Evolutionary conservation across 1,284 basidiomycete species (phyloP), one percentile per base, ranked within the genome.

Genomic region (Cutaneotrichosporon cyanovorans): DNA sequence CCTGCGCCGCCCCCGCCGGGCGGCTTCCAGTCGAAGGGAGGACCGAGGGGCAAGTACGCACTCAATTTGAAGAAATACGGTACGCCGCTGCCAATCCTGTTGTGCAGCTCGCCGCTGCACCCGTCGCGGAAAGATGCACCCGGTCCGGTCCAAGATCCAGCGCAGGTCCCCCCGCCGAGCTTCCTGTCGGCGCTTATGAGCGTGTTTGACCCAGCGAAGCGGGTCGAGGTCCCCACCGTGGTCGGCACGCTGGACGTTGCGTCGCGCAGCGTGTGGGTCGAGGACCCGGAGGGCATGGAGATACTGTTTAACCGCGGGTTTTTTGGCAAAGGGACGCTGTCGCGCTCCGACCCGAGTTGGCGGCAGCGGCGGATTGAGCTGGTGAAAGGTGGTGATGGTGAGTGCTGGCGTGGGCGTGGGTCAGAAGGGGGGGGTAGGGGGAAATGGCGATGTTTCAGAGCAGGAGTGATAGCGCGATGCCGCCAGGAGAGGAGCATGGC

Each of bases 281-380:
- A 76, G 0, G 77, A 82, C 49, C 65, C 74, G 20, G 74, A 70
- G 19, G 80, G 87, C 62, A 79, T 80, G 31, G 75, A 75, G 56
- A 71, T 83, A 1, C 76, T 98, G 21, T 99, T 95, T 87, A 76
- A 80, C 37, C 75, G 85, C 48, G 93, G 95, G 0, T 97, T 97
- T 75, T 98, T 97, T 67, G 93, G 95, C 18, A 98, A 98, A 69
- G 95, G 95, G 1, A 85, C 85, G 61, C 74, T 98, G 40, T 91
- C 87, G 31, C 74, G 95, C 45, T 93, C 88, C 68, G 95, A 98
- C 68, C 93, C 93, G 1, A 90, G 82, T 40, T 99, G 93, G 95
- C 74, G 83, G 54, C 79, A 79, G 28, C 76, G 87, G 50, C 81
- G 85, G 57, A 73, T 84, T 33, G 87, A 85, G 62, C 75, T 80